A percentile compares a stretch with the other conserved stretches of the same genome.
Conservation (phyloP, 1,284 basidiomycete species). For the Irpex lacteus region DNA sequence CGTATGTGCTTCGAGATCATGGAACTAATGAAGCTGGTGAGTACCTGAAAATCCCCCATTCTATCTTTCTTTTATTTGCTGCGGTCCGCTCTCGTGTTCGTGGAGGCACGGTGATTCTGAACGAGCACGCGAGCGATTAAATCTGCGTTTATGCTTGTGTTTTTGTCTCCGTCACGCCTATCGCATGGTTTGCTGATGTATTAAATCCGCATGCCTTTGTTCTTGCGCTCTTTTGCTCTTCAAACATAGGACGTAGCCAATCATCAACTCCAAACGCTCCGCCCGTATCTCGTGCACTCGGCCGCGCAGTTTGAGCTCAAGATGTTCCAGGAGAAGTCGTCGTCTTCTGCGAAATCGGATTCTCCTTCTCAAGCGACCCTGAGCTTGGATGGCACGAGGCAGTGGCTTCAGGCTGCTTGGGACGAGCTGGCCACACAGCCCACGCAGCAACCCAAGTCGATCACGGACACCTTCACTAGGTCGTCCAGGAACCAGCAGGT, state of each 20-base stretch:
- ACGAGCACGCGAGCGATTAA: background rate
- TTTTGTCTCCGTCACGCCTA: background rate
- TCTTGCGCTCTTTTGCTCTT: background rate
- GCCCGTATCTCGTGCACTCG: conserved; percentile 80
- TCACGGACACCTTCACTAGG: conserved; percentile 9
- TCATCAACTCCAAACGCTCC: conserved; percentile 87
- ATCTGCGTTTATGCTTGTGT: conserved; percentile 13
- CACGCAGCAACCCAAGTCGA: background rate
- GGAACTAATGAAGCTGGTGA: conserved; percentile 92
- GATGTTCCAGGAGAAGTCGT: conserved; percentile 59
- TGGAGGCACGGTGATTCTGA: conserved; percentile 12
- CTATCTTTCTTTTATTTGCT: conserved; percentile 9
- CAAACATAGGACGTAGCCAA: conserved; percentile 84
- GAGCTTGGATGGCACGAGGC: conserved; percentile 54
- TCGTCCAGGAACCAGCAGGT: conserved; percentile 27
- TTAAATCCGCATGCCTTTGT: conserved; percentile 6
- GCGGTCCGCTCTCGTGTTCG: background rate
- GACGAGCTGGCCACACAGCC: conserved; percentile 33
- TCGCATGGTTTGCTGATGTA: conserved; percentile 9
- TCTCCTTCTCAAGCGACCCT: conserved; percentile 15
- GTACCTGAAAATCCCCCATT: conserved; percentile 25
- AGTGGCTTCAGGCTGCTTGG: conserved; percentile 57
- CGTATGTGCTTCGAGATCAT: conserved; percentile 88
- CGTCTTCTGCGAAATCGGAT: conserved; percentile 22
- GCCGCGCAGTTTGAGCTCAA: conserved; percentile 81